Conservation (phyloP, 192 early-diverging fungal species). For the Mortierella alpina region DNA sequence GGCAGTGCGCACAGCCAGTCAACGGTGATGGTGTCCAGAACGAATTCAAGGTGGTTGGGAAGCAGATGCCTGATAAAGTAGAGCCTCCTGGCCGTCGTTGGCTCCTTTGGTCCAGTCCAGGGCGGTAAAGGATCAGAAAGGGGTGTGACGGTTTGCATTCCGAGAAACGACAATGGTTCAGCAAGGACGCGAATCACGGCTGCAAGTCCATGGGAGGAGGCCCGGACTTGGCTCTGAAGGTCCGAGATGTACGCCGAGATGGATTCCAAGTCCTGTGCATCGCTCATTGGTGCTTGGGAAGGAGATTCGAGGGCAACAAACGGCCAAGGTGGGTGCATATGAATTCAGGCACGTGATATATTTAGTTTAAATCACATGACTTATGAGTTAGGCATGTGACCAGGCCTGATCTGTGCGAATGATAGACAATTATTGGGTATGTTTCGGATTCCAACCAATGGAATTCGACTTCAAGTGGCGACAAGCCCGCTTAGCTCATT, state of each 20-base stretch:
- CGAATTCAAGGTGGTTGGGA: constrained; percentile 33
- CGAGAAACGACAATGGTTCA: constrained; percentile 38
- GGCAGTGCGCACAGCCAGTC: constrained; percentile 43
- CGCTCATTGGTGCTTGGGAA: not conserved
- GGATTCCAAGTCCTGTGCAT: constrained; percentile 22
- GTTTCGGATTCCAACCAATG: no score
- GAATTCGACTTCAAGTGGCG: no score
- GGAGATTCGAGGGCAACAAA: no score
- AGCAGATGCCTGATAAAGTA: constrained; percentile 38
- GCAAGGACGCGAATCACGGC: constrained; percentile 27
- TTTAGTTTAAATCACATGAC: no score
- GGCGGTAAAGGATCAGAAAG: not conserved
- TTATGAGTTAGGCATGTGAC: no score
- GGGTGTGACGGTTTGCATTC: not conserved
- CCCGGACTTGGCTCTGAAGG: constrained; percentile 28
- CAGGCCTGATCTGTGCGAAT: no score
- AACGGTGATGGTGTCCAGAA: constrained; percentile 36
- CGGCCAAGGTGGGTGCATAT: no score
- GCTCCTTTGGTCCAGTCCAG: constrained; percentile 33
- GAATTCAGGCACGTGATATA: no score
- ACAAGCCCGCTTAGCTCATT: constrained; percentile 10
- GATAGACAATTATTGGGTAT: no score
- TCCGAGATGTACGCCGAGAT: constrained; percentile 37
- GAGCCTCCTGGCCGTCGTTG: not conserved
- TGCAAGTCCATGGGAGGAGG: constrained; percentile 10